Base-by-base conservation (phyloP, 2,329 filamentous ascomycete species). In the Colletotrichum limetticola region DNA sequence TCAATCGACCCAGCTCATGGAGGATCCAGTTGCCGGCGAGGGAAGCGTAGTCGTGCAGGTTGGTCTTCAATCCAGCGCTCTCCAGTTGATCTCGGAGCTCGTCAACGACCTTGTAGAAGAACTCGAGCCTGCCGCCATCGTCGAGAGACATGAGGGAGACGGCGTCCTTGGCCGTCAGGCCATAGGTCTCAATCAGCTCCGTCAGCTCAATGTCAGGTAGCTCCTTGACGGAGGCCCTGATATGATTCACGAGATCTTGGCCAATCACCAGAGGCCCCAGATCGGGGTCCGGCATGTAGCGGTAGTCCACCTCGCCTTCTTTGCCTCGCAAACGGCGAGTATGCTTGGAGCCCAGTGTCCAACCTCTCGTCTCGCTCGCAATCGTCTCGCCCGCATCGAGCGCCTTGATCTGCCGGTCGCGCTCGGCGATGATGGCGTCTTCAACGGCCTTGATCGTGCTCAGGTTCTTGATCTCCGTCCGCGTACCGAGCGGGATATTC, bases 241-340 rank as follows among this genome's bases (percentile, higher is more conserved):
- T 85, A 75, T 92, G 86, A 5, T 86, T 79, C 5, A 98, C 85
- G 0, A 98, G 86, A 70, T 94, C 91, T 2, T 87, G 79, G 8
- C 91, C 91, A 73, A 99, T 93, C 2, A 95, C 80, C 1, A 99
- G 86, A 1, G 97, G 95, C 0, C 90, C 89, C 16, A 99, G 87
- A 80, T 99, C 97, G 5, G 97, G 94, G 80, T 99, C 97, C 0
- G 97, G 96, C 96, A 99, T 98, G 80, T 99, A 99, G 55, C 97
- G 89, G 82, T 99, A 99, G 82, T 99, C 97, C 6, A 98, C 95
- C 79, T 98, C 96, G 60, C 97, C 97, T 82, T 98, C 97, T 82
- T 99, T 99, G 30, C 95, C 95, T 78, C 97, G 90, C 56, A 99
- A 85, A 53, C 93, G 89, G 71, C 91, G 91, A 4, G 97, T 98